A percentile compares a stretch with the other conserved stretches of the same genome.
These are phyloP conservation scores for Heliamphora pulchella DNA, from an alignment of 179 eudicot species.

Conservation along the genomic window DNA sequence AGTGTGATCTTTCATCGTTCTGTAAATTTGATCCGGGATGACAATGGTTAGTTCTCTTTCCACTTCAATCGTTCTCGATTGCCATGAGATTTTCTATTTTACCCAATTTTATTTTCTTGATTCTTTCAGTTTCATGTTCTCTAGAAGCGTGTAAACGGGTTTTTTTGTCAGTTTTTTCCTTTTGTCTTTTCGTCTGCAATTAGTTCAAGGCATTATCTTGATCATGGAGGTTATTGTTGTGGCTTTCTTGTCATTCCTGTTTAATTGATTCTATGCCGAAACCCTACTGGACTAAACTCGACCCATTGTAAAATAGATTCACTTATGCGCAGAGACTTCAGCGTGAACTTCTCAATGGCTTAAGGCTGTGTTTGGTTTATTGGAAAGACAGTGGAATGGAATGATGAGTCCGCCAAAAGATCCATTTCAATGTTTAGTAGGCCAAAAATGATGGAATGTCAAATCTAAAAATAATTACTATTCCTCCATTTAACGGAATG, in stretches of 20 bases:
- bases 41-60: constrained; percentile 9
- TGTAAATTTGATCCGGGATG: background rate
- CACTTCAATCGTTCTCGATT: constrained; percentile 5
- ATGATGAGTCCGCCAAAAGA: no score
- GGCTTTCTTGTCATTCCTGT: background rate
- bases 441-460: no score
- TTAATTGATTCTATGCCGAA: background rate
- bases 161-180: background rate
- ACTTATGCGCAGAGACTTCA: background rate
- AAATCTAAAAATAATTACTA: no score
- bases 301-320: background rate
- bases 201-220: background rate
- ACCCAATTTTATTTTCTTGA: background rate
- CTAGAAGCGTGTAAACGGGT: no score
- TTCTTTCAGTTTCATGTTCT: background rate
- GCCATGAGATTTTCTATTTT: background rate
- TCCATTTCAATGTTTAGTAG: no score
- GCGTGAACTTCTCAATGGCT: background rate
- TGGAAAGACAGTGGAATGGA: no score
- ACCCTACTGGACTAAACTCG: background rate
- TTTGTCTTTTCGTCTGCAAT: no score
- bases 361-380: no score
- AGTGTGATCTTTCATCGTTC: background rate
- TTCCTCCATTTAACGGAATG: no score
- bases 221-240: background rate